These are phyloP conservation scores for Aspergillus cristatus DNA, from an alignment of 495 filamentous ascomycete species.

Conservation along the genomic window DNA sequence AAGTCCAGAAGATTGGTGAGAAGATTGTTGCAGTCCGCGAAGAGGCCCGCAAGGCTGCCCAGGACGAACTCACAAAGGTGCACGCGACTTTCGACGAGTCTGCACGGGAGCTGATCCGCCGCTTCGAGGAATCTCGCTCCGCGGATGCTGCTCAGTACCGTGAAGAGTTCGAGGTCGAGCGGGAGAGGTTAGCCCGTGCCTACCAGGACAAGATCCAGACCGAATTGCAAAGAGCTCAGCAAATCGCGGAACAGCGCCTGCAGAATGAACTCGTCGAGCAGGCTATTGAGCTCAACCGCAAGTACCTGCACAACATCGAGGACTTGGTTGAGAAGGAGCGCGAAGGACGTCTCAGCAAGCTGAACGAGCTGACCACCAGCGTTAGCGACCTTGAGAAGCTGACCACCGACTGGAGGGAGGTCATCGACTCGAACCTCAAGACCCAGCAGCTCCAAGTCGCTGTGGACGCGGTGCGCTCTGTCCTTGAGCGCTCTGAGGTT, in stretches of 20 bases:
- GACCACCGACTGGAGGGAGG: conserved; percentile 72
- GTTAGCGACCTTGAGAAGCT: conserved; percentile 78
- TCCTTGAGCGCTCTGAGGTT: conserved; percentile 60
- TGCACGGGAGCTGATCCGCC: conserved; percentile 64
- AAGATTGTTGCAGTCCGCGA: conserved; percentile 66
- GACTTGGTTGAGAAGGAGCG: conserved; percentile 83
- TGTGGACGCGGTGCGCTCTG: conserved; percentile 81
- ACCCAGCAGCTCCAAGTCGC: conserved; percentile 94
- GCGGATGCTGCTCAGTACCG: conserved; percentile 71
- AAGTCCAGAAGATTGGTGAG: conserved; percentile 63
- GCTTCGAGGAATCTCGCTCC: conserved; percentile 60
- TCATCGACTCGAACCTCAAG: conserved; percentile 80
- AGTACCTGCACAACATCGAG: conserved; percentile 69
- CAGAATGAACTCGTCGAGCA: conserved; percentile 86
- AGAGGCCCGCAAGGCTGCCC: conserved; percentile 57
- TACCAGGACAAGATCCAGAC: conserved; percentile 73
- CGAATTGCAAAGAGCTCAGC: conserved; percentile 63
- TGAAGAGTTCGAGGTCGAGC: conserved; percentile 83
- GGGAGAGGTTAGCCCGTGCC: conserved; percentile 58
- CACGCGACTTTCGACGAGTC: conserved; percentile 72
- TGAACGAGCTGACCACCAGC: conserved; percentile 65
- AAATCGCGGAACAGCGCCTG: conserved; percentile 68
- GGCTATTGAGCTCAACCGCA: conserved; percentile 74
- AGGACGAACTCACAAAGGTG: conserved; percentile 59
- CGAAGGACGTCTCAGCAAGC: conserved; percentile 73